Percentiles rank a stretch among this genome's conserved stretches.
Evolutionary conservation across 2,329 filamentous ascomycete genomes (phyloP).

Genomic region (Plenodomus tracheiphilus): DNA sequence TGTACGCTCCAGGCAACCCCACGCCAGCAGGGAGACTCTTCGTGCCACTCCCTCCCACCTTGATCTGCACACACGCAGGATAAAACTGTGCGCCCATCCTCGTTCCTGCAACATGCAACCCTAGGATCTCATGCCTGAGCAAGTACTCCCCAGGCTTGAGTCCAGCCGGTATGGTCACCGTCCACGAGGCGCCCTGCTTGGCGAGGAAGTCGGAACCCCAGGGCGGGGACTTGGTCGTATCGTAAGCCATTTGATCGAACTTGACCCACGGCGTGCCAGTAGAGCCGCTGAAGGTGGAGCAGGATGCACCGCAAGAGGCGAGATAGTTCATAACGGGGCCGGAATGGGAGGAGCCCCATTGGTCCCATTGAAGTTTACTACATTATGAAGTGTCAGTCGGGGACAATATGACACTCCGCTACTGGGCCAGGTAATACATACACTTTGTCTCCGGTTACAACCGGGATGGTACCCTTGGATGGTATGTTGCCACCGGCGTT

Average conservation of each 20-base stretch:
- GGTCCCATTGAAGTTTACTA: constrained; percentile 41
- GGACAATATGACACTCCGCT: neutral
- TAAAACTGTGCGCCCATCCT: constrained; percentile 25
- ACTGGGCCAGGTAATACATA: constrained; percentile 6
- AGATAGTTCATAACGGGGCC: constrained; percentile 45
- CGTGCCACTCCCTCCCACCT: constrained; percentile 13
- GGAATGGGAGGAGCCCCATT: constrained; percentile 35
- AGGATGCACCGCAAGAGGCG: constrained; percentile 40
- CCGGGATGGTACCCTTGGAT: constrained; percentile 21
- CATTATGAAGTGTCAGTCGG: neutral
- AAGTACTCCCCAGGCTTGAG: constrained; percentile 35
- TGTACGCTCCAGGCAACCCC: constrained; percentile 25
- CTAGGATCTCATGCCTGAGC: constrained; percentile 24
- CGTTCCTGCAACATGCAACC: constrained; percentile 18
- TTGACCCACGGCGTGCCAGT: constrained; percentile 44
- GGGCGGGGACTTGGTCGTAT: constrained; percentile 28
- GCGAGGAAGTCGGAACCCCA: constrained; percentile 45
- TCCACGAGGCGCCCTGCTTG: constrained; percentile 40
- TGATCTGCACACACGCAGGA: constrained; percentile 20
- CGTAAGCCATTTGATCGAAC: constrained; percentile 43
- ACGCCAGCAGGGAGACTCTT: constrained; percentile 18
- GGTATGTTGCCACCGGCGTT: constrained; percentile 30
- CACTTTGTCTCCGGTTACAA: constrained; percentile 26
- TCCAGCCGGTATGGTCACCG: constrained; percentile 34
- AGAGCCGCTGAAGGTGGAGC: constrained; percentile 39